phyloP scores from a whole-genome alignment of 2,329 filamentous ascomycete species.

The Ceratocystis smalleyi region DNA sequence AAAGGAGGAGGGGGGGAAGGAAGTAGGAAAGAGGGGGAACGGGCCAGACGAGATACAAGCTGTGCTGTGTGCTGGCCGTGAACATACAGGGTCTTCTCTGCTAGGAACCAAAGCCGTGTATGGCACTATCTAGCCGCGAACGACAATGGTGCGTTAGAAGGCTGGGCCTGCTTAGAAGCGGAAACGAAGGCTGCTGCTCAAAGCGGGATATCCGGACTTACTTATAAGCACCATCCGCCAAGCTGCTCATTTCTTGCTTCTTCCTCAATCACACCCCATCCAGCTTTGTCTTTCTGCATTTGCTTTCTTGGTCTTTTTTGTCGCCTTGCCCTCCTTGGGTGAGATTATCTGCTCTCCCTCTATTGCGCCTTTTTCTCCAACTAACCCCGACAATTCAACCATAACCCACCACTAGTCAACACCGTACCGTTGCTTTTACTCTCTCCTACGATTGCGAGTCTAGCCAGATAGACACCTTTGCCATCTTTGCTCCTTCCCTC shows the following conservation, averaged over 20 bases:
- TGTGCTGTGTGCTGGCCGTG: neutral
- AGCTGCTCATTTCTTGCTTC: neutral
- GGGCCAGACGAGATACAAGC: neutral
- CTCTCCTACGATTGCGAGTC: neutral
- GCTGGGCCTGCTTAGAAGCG: neutral
- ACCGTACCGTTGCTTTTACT: neutral
- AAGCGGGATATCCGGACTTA: neutral
- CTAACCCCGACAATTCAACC: neutral
- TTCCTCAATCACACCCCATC: neutral
- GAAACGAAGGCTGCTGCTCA: neutral
- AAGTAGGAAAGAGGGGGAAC: neutral
- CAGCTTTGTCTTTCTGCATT: neutral
- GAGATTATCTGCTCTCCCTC: neutral
- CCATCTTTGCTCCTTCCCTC: neutral
- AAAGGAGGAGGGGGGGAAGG: neutral
- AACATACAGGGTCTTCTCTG: neutral
- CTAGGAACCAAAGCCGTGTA: neutral
- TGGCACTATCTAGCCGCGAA: neutral
- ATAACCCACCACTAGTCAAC: neutral
- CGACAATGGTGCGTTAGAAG: neutral
- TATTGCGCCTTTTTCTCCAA: neutral
- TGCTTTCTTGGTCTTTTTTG: neutral
- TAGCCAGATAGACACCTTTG: neutral
- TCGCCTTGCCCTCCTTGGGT: neutral
- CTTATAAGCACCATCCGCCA: slow-evolving; percentile 1